Percentiles rank a stretch among this genome's conserved stretches.
Evolutionary conservation across 257 asterid species (phyloP).

Genomic region (Nicotiana attenuata): DNA sequence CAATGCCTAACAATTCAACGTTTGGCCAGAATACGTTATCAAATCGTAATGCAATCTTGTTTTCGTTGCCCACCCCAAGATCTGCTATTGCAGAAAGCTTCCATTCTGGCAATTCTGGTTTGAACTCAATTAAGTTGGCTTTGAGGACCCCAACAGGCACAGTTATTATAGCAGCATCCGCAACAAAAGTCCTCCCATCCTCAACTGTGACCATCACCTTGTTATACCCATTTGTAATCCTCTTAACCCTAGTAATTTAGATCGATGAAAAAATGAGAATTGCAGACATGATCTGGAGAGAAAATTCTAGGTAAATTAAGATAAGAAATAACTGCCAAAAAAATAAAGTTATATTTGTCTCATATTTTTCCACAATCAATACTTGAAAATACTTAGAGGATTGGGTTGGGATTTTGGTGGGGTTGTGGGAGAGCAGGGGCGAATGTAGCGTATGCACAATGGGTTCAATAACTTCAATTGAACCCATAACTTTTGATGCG

Average conservation of each 20-base stretch:
- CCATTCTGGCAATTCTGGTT: slow-evolving; percentile 93
- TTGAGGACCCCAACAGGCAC: slow-evolving; percentile 89
- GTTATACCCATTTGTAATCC: slow-evolving; percentile 53
- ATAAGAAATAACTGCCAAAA: background rate
- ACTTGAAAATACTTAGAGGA: background rate
- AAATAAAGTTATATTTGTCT: background rate
- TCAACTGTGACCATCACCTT: slow-evolving; percentile 68
- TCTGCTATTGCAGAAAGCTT: slow-evolving; percentile 82
- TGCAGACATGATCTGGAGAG: background rate
- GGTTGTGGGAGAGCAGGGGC: too few relatives aligned
- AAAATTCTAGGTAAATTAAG: background rate
- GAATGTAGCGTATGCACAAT: too few relatives aligned
- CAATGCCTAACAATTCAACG: slow-evolving; percentile 81
- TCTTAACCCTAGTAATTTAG: slow-evolving; percentile 49
- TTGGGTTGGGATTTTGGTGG: background rate
- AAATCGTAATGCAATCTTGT: slow-evolving; percentile 75
- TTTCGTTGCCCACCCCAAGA: slow-evolving; percentile 93
- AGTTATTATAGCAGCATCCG: slow-evolving; percentile 84
- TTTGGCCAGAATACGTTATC: slow-evolving; percentile 90
- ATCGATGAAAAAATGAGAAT: background rate
- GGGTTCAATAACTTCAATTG: too few relatives aligned
- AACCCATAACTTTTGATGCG: too few relatives aligned
- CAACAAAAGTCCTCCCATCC: slow-evolving; percentile 68
- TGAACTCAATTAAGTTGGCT: slow-evolving; percentile 69
- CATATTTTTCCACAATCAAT: background rate